Percentiles rank a stretch among this genome's conserved stretches.
phyloP scores from a whole-genome alignment of 1,139 yeast genomes.

The Candida dubliniensis region DNA sequence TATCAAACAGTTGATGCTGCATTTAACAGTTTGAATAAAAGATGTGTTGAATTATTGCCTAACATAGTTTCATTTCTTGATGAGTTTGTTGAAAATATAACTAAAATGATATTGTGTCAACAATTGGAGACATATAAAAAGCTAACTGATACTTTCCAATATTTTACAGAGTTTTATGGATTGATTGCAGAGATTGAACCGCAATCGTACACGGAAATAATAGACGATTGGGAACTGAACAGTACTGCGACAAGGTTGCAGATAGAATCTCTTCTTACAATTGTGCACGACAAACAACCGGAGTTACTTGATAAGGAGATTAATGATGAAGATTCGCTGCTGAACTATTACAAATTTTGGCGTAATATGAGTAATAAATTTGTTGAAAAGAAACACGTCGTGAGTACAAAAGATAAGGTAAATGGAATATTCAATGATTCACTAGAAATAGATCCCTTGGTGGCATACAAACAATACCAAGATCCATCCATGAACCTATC shows the following conservation, averaged over 20 bases:
- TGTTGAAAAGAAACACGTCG: conserved; percentile 25
- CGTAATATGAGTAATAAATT: conserved; percentile 24
- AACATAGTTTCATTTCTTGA: conserved; percentile 47
- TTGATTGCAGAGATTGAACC: conserved; percentile 16
- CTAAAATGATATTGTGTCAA: conserved; percentile 35
- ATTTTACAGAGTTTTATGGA: conserved; percentile 44
- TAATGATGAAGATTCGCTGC: conserved; percentile 29
- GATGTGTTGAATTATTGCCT: conserved; percentile 45
- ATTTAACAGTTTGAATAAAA: conserved; percentile 39
- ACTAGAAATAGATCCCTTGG: conserved; percentile 36
- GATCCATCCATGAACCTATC: conserved; percentile 28
- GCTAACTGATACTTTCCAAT: conserved; percentile 27
- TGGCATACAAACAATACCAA: conserved; percentile 29
- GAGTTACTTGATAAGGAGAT: conserved; percentile 32
- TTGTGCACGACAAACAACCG: conserved; percentile 33
- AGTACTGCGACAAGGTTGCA: conserved; percentile 33
- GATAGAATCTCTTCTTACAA: conserved; percentile 36
- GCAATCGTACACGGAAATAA: conserved; percentile 24
- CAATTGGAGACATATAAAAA: conserved; percentile 31
- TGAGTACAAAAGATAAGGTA: conserved; percentile 28
- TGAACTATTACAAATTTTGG: conserved; percentile 28
- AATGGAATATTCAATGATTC: conserved; percentile 36
- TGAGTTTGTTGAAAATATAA: conserved; percentile 49
- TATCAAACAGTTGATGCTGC: conserved; percentile 30
- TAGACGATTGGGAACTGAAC: conserved; percentile 35